Conservation (phyloP, 208 protist genomes). For the Trypanosoma congolense region DNA sequence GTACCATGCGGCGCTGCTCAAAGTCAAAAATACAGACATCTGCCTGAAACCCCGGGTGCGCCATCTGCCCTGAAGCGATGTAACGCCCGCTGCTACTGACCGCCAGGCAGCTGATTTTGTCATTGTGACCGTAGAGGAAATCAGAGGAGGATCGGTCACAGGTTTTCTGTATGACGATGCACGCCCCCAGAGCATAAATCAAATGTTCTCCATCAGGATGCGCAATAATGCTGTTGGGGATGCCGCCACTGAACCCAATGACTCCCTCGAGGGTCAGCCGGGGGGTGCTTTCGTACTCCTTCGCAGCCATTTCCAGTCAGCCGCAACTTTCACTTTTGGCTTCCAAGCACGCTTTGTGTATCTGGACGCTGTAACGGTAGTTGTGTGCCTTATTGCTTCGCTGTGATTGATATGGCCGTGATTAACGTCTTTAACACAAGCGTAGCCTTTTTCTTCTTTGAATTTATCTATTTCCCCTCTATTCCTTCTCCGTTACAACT, state of each 20-base stretch:
- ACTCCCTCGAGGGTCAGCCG: slow-evolving; percentile 75
- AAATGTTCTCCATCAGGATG: slow-evolving; percentile 89
- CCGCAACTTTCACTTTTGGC: neutral
- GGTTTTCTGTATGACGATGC: slow-evolving; percentile 89
- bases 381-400: neutral
- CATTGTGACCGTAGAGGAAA: slow-evolving; percentile 93
- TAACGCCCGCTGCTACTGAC: slow-evolving; percentile 88
- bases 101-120: slow-evolving; percentile 91
- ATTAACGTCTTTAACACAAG: no score
- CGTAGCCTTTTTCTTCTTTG: no score
- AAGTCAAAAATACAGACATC: slow-evolving; percentile 93
- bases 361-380: neutral
- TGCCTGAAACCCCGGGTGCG: slow-evolving; percentile 93
- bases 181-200: slow-evolving; percentile 91
- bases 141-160: slow-evolving; percentile 68
- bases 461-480: no score
- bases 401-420: no score
- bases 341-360: neutral
- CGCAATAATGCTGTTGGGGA: slow-evolving; percentile 77
- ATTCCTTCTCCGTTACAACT: no score
- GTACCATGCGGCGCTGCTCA: slow-evolving; percentile 73
- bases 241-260: slow-evolving; percentile 80
- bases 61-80: slow-evolving; percentile 92
- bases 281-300: slow-evolving; percentile 56
- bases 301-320: slow-evolving; percentile 24